Evolutionary conservation across 2,329 filamentous ascomycete species (phyloP).

Genomic region (Hypocrella siamensis): DNA sequence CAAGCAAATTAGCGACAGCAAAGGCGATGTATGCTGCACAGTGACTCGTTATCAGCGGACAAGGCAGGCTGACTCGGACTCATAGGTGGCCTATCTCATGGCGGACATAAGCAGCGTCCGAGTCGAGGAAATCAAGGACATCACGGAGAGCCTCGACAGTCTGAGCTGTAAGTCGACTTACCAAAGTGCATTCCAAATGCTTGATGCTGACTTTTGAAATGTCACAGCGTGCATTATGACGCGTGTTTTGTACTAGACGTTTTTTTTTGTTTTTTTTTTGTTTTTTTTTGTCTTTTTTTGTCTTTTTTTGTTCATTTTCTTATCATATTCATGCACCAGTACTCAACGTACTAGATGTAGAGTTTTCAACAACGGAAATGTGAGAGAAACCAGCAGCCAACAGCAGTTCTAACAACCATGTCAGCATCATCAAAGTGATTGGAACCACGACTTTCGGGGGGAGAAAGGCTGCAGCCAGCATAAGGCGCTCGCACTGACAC

Average conservation of each 20-base stretch:
- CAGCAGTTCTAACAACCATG: too few relatives aligned
- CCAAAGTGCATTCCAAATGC: neutral
- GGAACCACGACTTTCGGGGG: too few relatives aligned
- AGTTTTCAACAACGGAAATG: too few relatives aligned
- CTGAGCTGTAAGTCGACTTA: slow-evolving; percentile 49
- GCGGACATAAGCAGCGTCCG: slow-evolving; percentile 87
- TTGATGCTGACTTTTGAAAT: neutral
- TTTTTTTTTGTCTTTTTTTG: neutral
- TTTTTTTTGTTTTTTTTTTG: neutral
- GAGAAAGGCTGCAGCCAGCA: too few relatives aligned
- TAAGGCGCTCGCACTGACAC: too few relatives aligned
- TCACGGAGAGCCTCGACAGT: slow-evolving; percentile 69
- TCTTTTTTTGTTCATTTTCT: too few relatives aligned
- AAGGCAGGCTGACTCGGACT: neutral
- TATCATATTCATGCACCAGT: too few relatives aligned
- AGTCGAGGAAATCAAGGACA: slow-evolving; percentile 64
- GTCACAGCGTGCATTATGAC: slow-evolving; percentile 28
- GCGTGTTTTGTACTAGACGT: slow-evolving; percentile 26
- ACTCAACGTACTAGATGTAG: too few relatives aligned
- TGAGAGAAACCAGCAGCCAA: too few relatives aligned
- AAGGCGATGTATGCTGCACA: slow-evolving; percentile 53
- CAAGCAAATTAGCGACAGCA: slow-evolving; percentile 95
- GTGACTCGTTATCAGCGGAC: neutral
- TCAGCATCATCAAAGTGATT: too few relatives aligned
- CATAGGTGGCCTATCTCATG: slow-evolving; percentile 80